Evolutionary conservation across 1,139 yeast genomes (phyloP), one percentile per base, ranked within the genome.

Genomic region (Sugiyamaella neomexicana): DNA sequence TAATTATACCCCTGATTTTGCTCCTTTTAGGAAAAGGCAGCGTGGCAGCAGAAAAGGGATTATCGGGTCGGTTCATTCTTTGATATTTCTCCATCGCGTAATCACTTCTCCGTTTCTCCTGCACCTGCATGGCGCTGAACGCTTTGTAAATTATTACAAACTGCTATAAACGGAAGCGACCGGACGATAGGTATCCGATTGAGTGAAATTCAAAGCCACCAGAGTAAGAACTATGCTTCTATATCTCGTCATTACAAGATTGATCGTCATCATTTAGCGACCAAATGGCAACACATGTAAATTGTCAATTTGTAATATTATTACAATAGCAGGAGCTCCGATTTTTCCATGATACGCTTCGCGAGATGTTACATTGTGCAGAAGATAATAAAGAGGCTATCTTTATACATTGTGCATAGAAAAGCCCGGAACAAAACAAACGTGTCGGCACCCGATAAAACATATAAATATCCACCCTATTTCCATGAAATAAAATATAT

Each of bases 141-240:
- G 25, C 25, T 42, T 42, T 42, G 46, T 42, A 27, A 42, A 34
- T 13, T n/a, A n/a, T 34, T 10, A 34, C 38, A 42, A 29, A 27
- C 17, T 42, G 36, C 46, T 13, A 7, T 27, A 42, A 42, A n/a
- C 6, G n/a, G 44, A 23, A 27, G n/a, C 12, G 20, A 5, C 4
- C 46, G 46, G 46, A 29, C 23, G n/a, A 42, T 29, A 13, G 13
- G 16, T 8, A 31, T 42, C 46, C 46, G 46, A 8, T 42, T 29
- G 23, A 31, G 32, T 2, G 27, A 5, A 8, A 23, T 2, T 12
- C 31, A 10, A 25, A 20, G 13, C 10, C 9, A 23, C n/a, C 13
- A 15, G 6, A 9, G 34, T 12, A 29, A 12, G n/a, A 9, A 7
- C n/a, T 29, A 29, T 29, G n/a, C 10, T 9, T 2, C 2, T 29